phyloP scores from a whole-genome alignment of 1,139 yeast genomes.

The Saccharomyces hybrid region DNA sequence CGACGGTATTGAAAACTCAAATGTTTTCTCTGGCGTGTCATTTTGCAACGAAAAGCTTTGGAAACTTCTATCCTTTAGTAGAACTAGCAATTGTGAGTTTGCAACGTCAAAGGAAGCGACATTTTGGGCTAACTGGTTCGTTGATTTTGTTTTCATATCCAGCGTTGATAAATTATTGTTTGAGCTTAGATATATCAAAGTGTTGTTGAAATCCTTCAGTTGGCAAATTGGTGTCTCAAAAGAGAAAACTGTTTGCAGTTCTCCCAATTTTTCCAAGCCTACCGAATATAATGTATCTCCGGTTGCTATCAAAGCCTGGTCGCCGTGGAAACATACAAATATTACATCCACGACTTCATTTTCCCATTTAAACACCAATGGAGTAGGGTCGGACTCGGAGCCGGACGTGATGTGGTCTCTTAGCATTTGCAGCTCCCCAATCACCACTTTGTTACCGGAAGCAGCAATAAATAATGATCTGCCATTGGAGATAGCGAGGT shows the following conservation, averaged over 20 bases:
- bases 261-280: background rate
- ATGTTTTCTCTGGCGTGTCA: background rate
- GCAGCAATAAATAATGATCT: constrained; percentile 28
- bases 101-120: constrained; percentile 16
- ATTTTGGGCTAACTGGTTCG: background rate
- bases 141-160: background rate
- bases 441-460: constrained; percentile 24
- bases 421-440: constrained; percentile 28
- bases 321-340: constrained; percentile 7
- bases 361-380: constrained; percentile 2
- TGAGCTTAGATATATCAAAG: constrained; percentile 8
- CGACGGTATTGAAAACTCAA: constrained; percentile 11
- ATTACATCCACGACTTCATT: constrained; percentile 4
- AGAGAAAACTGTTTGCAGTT: background rate
- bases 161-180: constrained; percentile 3
- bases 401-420: constrained; percentile 18
- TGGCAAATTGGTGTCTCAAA: background rate
- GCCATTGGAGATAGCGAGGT: constrained; percentile 21
- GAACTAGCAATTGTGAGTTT: constrained; percentile 6
- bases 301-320: background rate
- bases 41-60: background rate
- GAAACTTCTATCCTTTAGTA: constrained; percentile 8
- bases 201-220: background rate
- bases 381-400: background rate
- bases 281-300: background rate